A percentile compares a stretch with the other conserved stretches of the same genome.
Evolutionary conservation across 208 protist genomes (phyloP).

Genomic region (Acanthamoeba sp.): DNA sequence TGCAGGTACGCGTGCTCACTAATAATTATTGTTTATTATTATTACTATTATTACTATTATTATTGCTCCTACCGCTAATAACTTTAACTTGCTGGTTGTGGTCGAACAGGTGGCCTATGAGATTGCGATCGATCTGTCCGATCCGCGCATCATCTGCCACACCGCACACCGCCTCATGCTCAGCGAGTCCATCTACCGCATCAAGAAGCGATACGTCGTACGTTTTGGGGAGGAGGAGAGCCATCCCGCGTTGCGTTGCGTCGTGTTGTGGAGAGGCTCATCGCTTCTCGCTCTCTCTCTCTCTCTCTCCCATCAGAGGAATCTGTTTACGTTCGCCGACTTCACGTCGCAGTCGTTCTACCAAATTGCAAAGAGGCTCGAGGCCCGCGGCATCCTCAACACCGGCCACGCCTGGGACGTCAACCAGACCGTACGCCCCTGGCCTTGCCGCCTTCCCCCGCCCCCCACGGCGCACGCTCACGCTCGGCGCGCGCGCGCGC

Average conservation of each 20-base stretch:
- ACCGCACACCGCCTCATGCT: conserved; percentile 35
- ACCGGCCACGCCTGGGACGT: not conserved
- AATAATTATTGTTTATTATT: no score
- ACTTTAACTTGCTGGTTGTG: no score
- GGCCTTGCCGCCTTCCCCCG: no score
- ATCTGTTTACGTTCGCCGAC: not conserved
- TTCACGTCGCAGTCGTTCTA: conserved; percentile 8
- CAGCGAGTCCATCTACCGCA: not conserved
- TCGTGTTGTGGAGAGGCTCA: no score
- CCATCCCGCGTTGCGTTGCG: not conserved
- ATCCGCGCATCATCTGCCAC: conserved; percentile 15
- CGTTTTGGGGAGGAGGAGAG: no score
- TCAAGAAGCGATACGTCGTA: conserved; percentile 46
- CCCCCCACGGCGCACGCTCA: not conserved
- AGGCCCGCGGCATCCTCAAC: not conserved
- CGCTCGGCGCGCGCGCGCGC: no score
- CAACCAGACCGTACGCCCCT: not conserved
- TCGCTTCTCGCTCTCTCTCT: no score
- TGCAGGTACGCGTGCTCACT: conserved; percentile 6
- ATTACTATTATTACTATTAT: no score
- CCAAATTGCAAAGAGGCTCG: not conserved
- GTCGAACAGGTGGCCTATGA: conserved; percentile 15
- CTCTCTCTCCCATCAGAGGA: not conserved
- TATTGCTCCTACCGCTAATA: no score
- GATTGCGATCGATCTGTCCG: conserved; percentile 20